Base-by-base conservation (phyloP, 1,284 basidiomycete genomes). In the Ceratobasidium sp. region DNA sequence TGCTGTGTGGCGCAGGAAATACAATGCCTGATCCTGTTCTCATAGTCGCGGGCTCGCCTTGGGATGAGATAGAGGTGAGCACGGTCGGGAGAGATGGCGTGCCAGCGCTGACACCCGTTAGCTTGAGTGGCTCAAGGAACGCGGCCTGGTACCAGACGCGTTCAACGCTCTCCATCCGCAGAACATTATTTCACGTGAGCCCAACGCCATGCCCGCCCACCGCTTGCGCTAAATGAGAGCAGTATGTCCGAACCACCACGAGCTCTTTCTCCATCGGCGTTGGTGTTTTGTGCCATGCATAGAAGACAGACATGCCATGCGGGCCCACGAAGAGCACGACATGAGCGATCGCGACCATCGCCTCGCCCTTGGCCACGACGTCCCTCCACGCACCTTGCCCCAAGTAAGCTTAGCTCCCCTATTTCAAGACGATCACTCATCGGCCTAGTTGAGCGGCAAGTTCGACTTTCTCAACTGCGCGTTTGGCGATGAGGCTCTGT, bases 241-340 rank as follows among this genome's bases (percentile, higher is more conserved):
- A 71, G 68, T 71, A 59, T 71, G 68, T 31, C 68, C 68, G 54
- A 71, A 71, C 68, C 68, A 71, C 54, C 68, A 71, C 68, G 68
- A 71, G 68, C 46, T 71, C 22, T 71, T 71, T 16, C 54, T 71
- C n/a, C 68, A 71, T 49, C 53, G 68, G 56, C 68, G 68, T 8
- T 71, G 68, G 68, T 71, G 68, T 29, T 71, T 71, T 58, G 68
- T 71, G 39, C 68, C 68, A 43, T 71, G 68, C 39, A 37, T 53
- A 29, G 68, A 71, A 37, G 68, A 71, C 54, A 58, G 68, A 59
- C 53, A 59, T 19, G 56, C 49, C 24, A 71, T 71, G 68, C 68
- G 68, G 2, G 56, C 59, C 41, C 68, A 71, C 43, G 68, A 71
- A 53, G 54, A 71, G 39, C 53, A 48, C 39, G 68, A 71, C 68